Base-by-base conservation (phyloP, 1,284 basidiomycete genomes). In the Cutaneotrichosporon cavernicola region DNA sequence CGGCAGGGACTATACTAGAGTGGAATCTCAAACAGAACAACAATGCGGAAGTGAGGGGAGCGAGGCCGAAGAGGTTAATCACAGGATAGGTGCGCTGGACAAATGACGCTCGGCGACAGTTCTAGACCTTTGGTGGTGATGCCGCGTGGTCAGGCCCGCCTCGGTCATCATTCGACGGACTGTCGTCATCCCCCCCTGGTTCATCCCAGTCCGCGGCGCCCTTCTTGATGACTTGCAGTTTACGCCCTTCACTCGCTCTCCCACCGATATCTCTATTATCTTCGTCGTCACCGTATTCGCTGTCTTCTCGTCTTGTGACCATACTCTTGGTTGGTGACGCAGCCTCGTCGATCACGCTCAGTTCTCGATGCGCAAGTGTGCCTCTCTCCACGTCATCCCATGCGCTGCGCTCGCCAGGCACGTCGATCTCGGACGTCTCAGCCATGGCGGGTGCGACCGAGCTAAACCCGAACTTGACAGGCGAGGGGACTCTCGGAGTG, bases 271-370 rank as follows among this genome's bases (percentile, higher is more conserved):
- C 36, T 7, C 22, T 14, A n/a, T n/a, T 47, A 46, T 38, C 53
- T 46, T 38, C 53, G 36, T 46, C 51, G 9, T 46, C 40, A 16
- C 26, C 40, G 31, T 5, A 21, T 8, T 51, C 47, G 49, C 49
- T 63, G 55, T 22, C 26, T 5, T 30, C 31, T 31, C 10, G 51
- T 30, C 30, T n/a, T 31, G 18, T 16, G 6, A 11, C 51, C 11
- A 50, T 4, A n/a, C 31, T 22, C 58, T 60, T 60, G 22, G 22
- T 26, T 2, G 58, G 58, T 16, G 58, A 43, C 13, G 58, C 58
- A 7, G 58, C 26, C 65, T 80, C 78, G 13, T 78, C 78, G 53
- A 81, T 81, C 11, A 81, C 75, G 55, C 76, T 79, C 62, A 81
- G 61, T 61, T 77, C 77, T 58, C 77, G 68, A 60, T 70, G 71